Base-by-base conservation (phyloP, 73 alveolate species). In the Paramecium caudatum region DNA sequence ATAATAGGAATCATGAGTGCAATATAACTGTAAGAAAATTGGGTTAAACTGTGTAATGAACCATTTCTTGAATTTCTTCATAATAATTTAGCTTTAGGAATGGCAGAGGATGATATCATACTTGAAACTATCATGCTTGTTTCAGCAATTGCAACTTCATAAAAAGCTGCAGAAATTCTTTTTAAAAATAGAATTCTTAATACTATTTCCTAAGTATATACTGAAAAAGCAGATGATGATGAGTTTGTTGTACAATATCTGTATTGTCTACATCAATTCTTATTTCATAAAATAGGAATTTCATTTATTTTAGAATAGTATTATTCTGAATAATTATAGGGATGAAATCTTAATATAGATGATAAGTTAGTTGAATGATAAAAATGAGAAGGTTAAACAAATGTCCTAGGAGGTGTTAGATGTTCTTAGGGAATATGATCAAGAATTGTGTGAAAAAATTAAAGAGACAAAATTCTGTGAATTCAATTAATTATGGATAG, bases 171-270 rank as follows among this genome's bases (percentile, higher is more conserved):
- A 8, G 96, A 82, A 93, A 85, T 63, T 92, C 90, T 68, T 12
- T 82, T 63, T 82, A 92, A 87, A 46, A 90, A 69, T 41, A 39
- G 80, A 36, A 70, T 96, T 13, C 87, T 96, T 37, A 82, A 94
- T 46, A 87, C 90, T 83, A 93, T 95, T 25, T 90, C 95, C 33
- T 92, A 91, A 27, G 93, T 96, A 12, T 92, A 93, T 19, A 91
- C 91, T 9, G 96, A 94, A 37, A 96, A 96, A 91, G 96, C 92
- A 65, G 99, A 96, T 80, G 99, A 96, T 84, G 99, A 96, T 80
- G 99, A 96, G 63, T 95, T 96, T 97, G 96, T 96, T 12, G 92
- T 85, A 47, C 93, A 96, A 63, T 93, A 93, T 84, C 69, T 96
- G 61, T 91, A 46, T 69, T 90, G 98, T 5, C 91, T 95, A 82